Base-by-base conservation (phyloP, 768 basidiomycete genomes). In the Dictyophora rubrovolvata region DNA sequence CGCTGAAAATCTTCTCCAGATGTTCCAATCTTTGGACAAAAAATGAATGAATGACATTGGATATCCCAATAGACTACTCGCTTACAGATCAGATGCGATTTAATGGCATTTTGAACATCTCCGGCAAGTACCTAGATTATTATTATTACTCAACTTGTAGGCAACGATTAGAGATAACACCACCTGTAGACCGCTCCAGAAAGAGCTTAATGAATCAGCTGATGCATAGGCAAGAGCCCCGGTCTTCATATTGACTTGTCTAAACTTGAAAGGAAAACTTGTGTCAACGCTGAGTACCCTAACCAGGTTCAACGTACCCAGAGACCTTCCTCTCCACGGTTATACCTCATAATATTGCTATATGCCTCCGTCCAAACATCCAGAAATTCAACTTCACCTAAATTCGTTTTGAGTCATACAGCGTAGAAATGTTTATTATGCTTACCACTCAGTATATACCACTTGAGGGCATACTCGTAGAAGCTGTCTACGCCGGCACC, bases 401-500 rank as follows among this genome's bases (percentile, higher is more conserved):
- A 50, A 9, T 37, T 23, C 36, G 17, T 69, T 50, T 53, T 17
- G 16, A 23, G 53, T 42, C 16, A 23, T 50, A 48, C 37, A 18
- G 21, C 11, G 17, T 11, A 12, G 42, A 33, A 51, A 36, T 14
- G 10, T 17, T 51, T 51, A 17, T 7, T 46, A 68, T 68, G 69
- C 75, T 36, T 63, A 86, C 87, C 86, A 65, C 88, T 91, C 67
- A 93, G 66, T 46, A 95, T 84, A 68, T 93, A 93, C 84, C 91
- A 92, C 67, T 94, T 94, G 48, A 93, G 71, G 11, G 92, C 89
- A 70, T 94, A 94, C 68, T 99, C 96, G 67, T 88, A 93, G 69
- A 95, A 96, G 2, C 89, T 93, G 69, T 98, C 96, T 48, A 96
- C 85, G 0, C 96, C 96, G 6, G 96, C 96, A 22, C 95, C 95